Percentiles rank a stretch among this genome's conserved stretches.
Evolutionary conservation across 768 basidiomycete genomes (phyloP).

Genomic region (Lanmaoa pseudosensibilis): DNA sequence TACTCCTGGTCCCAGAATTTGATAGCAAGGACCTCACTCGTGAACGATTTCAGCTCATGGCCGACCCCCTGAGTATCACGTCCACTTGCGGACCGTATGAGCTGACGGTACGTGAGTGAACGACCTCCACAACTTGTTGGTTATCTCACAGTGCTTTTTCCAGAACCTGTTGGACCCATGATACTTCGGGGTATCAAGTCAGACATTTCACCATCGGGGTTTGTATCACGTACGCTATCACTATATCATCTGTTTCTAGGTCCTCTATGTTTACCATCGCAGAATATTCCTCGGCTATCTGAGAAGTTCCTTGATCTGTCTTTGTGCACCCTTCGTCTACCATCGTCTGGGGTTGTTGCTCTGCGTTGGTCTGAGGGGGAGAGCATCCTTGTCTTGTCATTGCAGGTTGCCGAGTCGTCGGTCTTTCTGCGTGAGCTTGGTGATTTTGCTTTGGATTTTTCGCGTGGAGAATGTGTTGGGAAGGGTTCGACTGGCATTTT

Average conservation of each 20-base stretch:
- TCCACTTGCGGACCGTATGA: constrained; percentile 8
- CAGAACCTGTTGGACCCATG: constrained; percentile 21
- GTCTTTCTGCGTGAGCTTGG: neutral
- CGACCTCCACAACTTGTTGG: too few relatives aligned
- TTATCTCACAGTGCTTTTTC: neutral
- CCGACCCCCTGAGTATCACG: neutral
- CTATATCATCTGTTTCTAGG: neutral
- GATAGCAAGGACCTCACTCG: constrained; percentile 5
- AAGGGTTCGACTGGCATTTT: too few relatives aligned
- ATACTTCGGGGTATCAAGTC: constrained; percentile 3
- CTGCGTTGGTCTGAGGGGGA: too few relatives aligned
- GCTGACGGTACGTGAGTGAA: constrained; percentile 6
- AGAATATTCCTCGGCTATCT: neutral
- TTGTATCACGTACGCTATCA: constrained; percentile 11
- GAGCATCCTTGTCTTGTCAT: too few relatives aligned
- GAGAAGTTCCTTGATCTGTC: neutral
- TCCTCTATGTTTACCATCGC: neutral
- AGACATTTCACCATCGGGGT: neutral
- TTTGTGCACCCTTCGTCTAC: neutral
- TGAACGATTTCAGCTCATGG: constrained; percentile 11
- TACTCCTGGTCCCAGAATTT: constrained; percentile 4
- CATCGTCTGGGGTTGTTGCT: too few relatives aligned
- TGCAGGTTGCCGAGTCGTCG: too few relatives aligned
- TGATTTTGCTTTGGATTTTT: too few relatives aligned
- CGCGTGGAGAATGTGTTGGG: too few relatives aligned